A percentile compares a stretch with the other conserved stretches of the same genome.
phyloP scores from a whole-genome alignment of 23 red algal genomes.

The Cyanidioschyzon merolae region DNA sequence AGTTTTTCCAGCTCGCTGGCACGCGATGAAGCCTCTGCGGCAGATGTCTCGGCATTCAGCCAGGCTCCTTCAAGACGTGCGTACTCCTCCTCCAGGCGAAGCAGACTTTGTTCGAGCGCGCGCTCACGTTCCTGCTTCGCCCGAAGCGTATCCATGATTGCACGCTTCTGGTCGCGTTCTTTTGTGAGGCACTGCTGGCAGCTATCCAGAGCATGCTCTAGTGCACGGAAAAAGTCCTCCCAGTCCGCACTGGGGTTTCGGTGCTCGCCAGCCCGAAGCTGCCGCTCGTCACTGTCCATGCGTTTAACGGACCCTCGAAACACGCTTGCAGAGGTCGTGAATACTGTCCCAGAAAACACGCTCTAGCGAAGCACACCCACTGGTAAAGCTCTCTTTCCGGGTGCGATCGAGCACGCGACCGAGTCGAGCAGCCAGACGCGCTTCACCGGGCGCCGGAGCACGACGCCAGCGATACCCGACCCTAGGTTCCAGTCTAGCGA shows the following conservation, averaged over 20 bases:
- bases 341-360: no score
- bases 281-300: neutral
- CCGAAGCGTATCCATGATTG: neutral
- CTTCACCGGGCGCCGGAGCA: no score
- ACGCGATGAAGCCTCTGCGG: neutral
- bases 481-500: no score
- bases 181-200: neutral
- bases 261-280: neutral
- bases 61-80: neutral
- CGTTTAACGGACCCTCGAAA: neutral
- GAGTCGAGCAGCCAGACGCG: no score
- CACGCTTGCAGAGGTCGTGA: no score
- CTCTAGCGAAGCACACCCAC: no score
- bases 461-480: no score
- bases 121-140: neutral
- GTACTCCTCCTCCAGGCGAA: neutral
- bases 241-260: neutral
- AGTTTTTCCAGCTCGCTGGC: neutral
- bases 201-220: neutral
- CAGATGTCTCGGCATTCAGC: neutral
- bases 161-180: neutral
- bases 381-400: no score
- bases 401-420: no score
- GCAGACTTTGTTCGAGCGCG: neutral
- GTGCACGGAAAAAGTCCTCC: neutral